Evolutionary conservation across 192 early-diverging fungal genomes (phyloP), one percentile per base, ranked within the genome.

Genomic region (Backusella australiensis): DNA sequence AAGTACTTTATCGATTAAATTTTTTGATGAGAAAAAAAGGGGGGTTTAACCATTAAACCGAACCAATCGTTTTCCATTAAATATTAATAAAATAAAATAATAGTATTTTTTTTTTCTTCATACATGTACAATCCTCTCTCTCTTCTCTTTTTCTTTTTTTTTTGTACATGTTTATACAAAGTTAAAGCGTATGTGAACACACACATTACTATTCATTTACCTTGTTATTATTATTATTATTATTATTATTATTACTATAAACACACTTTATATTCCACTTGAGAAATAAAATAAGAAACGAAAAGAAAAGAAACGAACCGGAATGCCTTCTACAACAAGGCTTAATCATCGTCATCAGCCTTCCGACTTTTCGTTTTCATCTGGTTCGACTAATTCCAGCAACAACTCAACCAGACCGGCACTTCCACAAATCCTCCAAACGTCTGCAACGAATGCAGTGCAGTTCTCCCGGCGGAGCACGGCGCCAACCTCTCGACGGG

Each of bases 1-100:
- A 78, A 79, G 52, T 86, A 88, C 76, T 88, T 88, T 69, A 85
- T 78, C 67, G 83, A 88, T 53, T 88, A 83, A 84, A 67, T 67
- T 17, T 35, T 35, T 32, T 67, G 36, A 38, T 17, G 36, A 71
- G 14, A 71, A 44, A 71, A 46, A 44, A 44, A 71, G 17, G 8
- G 36, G 35, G 21, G 36, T 7, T 15, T 32, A 67, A 35, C 68
- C 35, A 41, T 39, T 69, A 59, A 29, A 59, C 56, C 56, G 56
- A 26, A 4, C 56, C 56, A 59, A 59, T 59, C 56, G 23, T 59
- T 59, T 59, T 59, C 23, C 26, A 26, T 9, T 12, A 69, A 39
- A 69, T 23, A n/a, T n/a, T n/a, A n/a, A n/a, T n/a, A n/a, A n/a
- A 34, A 38, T 38, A 21, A 69, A 38, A 69, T 3, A 39, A 39